These are phyloP conservation scores for Ogataea angusta DNA, from an alignment of 805 yeast genomes.

Conservation along the genomic window DNA sequence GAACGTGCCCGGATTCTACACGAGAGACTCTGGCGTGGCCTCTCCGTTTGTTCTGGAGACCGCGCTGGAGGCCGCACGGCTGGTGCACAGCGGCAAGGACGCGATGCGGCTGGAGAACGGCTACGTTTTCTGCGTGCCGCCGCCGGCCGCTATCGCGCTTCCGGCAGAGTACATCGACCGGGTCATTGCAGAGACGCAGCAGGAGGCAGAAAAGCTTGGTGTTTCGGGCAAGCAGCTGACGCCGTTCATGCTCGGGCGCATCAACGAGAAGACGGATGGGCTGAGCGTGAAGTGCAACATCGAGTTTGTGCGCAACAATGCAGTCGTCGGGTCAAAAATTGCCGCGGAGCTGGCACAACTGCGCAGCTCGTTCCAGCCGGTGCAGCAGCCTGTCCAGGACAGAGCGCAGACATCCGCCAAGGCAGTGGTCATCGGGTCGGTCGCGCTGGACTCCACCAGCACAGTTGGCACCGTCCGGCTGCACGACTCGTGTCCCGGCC, in stretches of 20 bases:
- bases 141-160: conserved; percentile 63
- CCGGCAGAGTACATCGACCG: conserved; percentile 47
- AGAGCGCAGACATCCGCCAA: conserved; percentile 2
- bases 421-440: conserved; percentile 62
- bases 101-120: conserved; percentile 60
- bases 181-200: conserved; percentile 57
- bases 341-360: conserved; percentile 45
- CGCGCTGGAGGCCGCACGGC: conserved; percentile 57
- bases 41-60: conserved; percentile 65
- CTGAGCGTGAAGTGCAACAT: conserved; percentile 66
- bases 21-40: conserved; percentile 66
- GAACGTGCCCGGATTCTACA: conserved; percentile 78
- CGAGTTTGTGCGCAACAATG: conserved; percentile 75
- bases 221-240: conserved; percentile 74
- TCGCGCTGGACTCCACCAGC: conserved; percentile 73
- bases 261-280: conserved; percentile 69
- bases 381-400: too few species aligned
- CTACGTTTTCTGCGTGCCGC: conserved; percentile 76
- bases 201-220: conserved; percentile 49
- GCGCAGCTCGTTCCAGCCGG: conserved; percentile 5
- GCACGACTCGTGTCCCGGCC: conserved; percentile 75
- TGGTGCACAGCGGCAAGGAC: conserved; percentile 47
- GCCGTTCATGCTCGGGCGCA: conserved; percentile 66
- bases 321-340: conserved; percentile 61
- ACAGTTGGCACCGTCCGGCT: conserved; percentile 35